phyloP scores from a whole-genome alignment of 805 yeast species.

The Saccharomycopsis olivae region DNA sequence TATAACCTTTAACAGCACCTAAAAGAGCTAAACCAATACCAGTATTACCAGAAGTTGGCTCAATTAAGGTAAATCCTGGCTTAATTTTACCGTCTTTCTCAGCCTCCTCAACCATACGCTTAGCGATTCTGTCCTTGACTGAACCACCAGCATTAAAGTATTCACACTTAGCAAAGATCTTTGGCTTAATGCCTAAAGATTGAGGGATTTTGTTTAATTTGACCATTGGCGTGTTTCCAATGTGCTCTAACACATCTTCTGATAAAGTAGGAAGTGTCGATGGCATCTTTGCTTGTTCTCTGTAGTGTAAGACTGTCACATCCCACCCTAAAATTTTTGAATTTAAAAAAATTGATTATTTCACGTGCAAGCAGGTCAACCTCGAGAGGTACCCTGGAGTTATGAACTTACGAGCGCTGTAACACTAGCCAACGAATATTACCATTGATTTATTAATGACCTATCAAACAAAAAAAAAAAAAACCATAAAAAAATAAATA shows the following conservation, averaged over 20 bases:
- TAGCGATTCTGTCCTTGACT: constrained; percentile 81
- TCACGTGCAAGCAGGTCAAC: too few species aligned
- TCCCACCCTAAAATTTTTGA: too few species aligned
- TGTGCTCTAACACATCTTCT: constrained; percentile 56
- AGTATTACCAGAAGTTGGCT: constrained; percentile 87
- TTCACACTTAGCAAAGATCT: constrained; percentile 64
- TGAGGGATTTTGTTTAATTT: constrained; percentile 68
- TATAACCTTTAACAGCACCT: constrained; percentile 80
- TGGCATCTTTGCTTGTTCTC: too few species aligned
- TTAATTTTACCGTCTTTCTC: constrained; percentile 66
- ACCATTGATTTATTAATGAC: too few species aligned
- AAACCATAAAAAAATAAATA: too few species aligned
- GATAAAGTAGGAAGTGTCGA: constrained; percentile 28
- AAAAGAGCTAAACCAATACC: constrained; percentile 84
- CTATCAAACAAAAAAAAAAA: too few species aligned
- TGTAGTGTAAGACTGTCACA: too few species aligned
- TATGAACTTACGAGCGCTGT: too few species aligned
- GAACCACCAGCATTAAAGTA: constrained; percentile 85
- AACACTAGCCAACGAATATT: too few species aligned
- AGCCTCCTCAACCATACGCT: constrained; percentile 79
- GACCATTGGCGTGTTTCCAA: constrained; percentile 80
- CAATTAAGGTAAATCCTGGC: constrained; percentile 80
- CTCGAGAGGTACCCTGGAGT: too few species aligned
- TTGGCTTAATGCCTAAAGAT: constrained; percentile 63
- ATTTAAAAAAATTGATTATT: too few species aligned